Evolutionary conservation across 2,329 filamentous ascomycete species (phyloP), one percentile per base, ranked within the genome.

Genomic region (Sclerotinia subarctica): DNA sequence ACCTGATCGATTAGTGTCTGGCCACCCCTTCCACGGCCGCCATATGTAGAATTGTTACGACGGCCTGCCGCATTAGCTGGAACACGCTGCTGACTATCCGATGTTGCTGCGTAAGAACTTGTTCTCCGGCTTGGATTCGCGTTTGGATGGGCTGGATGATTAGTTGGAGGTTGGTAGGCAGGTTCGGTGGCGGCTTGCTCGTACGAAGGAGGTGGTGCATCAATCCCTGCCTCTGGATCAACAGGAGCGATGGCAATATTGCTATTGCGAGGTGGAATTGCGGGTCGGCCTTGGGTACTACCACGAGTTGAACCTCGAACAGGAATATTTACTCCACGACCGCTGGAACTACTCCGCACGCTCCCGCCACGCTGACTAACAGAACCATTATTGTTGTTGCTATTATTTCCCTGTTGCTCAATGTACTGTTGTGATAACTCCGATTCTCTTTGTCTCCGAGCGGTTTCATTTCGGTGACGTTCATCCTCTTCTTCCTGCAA

Each of bases 401-500:
- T 76, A 26, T 72, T 79, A 78, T 7, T 81, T 79, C 81, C 85
- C 75, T 89, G 86, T 71, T 88, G 87, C 72, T 90, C 86, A 68
- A 93, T 90, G 72, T 85, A 91, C 70, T 88, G 87, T 74, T 90
- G 88, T 0, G 88, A 91, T 0, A 92, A 81, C 68, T 87, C 81
- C 66, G 87, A 88, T 77, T 93, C 89, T n/a, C 87, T 82, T 15
- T 83, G 82, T 10, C 89, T 84, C 1, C 88, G 85, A 13, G 85
- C 86, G 60, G 88, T 84, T 62, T 87, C 84, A 8, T 76, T 73
- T n/a, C 86, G 85, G 71, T 93, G 87, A 19, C 88, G 85, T 74
- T 93, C 89, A 71, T 97, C 93, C 78, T 98, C 94, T 77, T 97
- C 93, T 75, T 98, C 95, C 77, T 98, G 94, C 1, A 97, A 85